phyloP scores from a whole-genome alignment of 495 filamentous ascomycete species.

The Aspergillus diversus region DNA sequence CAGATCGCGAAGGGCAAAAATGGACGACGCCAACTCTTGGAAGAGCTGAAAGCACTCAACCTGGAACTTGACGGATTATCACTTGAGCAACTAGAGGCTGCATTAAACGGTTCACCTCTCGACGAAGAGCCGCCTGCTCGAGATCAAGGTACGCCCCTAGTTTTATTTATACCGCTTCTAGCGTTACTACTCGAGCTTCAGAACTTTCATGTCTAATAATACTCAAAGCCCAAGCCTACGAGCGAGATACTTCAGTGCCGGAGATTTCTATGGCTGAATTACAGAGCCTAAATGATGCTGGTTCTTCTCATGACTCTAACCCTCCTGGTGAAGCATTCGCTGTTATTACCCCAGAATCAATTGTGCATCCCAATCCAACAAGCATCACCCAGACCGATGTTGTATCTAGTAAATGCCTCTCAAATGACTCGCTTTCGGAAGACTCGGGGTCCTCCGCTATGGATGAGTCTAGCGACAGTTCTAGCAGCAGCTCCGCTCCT shows the following conservation, averaged over 20 bases:
- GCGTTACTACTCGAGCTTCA: neutral
- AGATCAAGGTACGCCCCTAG: conserved; percentile 32
- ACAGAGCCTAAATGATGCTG: neutral
- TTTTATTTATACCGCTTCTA: conserved; percentile 1
- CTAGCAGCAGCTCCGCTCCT: conserved; percentile 25
- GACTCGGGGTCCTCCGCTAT: conserved; percentile 42
- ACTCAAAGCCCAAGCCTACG: conserved; percentile 8
- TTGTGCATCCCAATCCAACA: neutral
- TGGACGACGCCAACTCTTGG: conserved; percentile 46
- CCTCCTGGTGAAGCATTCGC: neutral
- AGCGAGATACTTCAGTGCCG: neutral
- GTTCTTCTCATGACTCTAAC: neutral
- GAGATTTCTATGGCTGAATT: neutral
- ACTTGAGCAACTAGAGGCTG: conserved; percentile 44
- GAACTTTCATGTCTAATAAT: conserved; percentile 8
- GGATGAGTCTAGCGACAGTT: conserved; percentile 44
- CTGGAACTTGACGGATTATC: conserved; percentile 49
- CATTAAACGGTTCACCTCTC: conserved; percentile 33
- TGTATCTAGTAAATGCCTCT: conserved; percentile 13
- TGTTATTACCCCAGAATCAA: neutral
- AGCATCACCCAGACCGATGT: neutral
- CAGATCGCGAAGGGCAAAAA: conserved; percentile 55
- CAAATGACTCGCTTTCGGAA: conserved; percentile 28
- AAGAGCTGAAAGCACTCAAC: conserved; percentile 59
- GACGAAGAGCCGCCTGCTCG: conserved; percentile 31